Percentiles rank a stretch among this genome's conserved stretches.
Conservation (phyloP, 2,329 filamentous ascomycete genomes). For the Xylaria sp. region DNA sequence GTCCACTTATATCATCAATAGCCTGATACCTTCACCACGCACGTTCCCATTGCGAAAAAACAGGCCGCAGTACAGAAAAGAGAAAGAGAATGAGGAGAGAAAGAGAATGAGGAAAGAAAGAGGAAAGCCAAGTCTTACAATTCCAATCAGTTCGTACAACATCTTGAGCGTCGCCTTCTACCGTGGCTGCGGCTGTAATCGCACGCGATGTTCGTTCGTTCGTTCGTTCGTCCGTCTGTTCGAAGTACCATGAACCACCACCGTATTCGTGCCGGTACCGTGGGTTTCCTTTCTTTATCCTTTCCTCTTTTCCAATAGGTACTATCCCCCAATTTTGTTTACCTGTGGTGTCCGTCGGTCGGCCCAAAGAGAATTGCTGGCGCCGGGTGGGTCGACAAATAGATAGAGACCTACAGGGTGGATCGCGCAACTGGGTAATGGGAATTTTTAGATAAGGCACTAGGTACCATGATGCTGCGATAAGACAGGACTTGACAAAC, state of each 20-base stretch:
- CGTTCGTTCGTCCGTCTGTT: slow-evolving; percentile 3
- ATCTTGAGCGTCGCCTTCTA: slow-evolving; percentile 54
- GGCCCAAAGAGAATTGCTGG: background rate
- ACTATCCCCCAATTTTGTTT: background rate
- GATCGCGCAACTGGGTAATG: no score
- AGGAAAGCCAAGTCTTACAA: slow-evolving; percentile 69
- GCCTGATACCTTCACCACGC: no score
- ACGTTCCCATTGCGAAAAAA: no score
- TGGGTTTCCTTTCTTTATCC: background rate
- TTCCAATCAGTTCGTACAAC: slow-evolving; percentile 97
- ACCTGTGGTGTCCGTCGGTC: background rate
- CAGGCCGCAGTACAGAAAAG: background rate
- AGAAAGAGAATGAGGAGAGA: no score
- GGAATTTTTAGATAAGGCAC: slow-evolving; percentile 1
- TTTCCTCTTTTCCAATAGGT: background rate
- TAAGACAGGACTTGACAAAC: no score
- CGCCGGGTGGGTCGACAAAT: background rate
- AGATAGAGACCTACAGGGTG: background rate
- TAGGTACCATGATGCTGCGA: background rate
- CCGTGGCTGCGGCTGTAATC: background rate
- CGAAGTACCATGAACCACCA: background rate
- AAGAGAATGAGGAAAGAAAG: no score
- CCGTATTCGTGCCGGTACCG: background rate
- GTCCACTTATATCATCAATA: background rate
- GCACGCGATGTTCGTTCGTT: background rate